phyloP scores from a whole-genome alignment of 495 filamentous ascomycete genomes.

The Daldinia childiae region DNA sequence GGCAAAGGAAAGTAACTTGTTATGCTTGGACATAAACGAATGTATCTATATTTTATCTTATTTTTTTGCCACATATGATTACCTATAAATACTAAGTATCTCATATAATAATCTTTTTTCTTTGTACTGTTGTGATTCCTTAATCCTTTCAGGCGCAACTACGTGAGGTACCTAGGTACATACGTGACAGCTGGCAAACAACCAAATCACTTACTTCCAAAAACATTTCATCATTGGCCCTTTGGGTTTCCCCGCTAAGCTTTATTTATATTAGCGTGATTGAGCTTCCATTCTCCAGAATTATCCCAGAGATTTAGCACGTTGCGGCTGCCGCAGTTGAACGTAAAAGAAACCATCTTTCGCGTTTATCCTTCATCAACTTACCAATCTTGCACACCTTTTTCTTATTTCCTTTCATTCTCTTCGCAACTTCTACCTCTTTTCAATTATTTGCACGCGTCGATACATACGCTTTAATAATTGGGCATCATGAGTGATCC shows the following conservation, averaged over 20 bases:
- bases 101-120: no score
- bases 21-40: no score
- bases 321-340: slow-evolving; percentile 24
- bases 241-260: neutral
- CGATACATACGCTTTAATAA: slow-evolving; percentile 2
- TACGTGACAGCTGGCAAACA: neutral
- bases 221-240: slow-evolving; percentile 7
- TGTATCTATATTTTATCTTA: no score
- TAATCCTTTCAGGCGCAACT: no score
- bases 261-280: neutral
- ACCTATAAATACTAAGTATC: no score
- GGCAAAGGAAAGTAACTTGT: no score
- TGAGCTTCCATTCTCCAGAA: slow-evolving; percentile 33
- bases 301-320: slow-evolving; percentile 32
- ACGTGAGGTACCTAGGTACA: neutral
- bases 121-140: no score
- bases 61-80: no score
- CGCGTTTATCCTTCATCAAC: slow-evolving; percentile 8
- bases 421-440: neutral
- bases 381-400: neutral
- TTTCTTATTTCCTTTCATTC: slow-evolving; percentile 9
- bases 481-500: slow-evolving; percentile 56
- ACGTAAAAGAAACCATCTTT: slow-evolving; percentile 36
- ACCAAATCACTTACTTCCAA: neutral
- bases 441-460: neutral